Base-by-base conservation (phyloP, 805 yeast genomes). In the Nakazawaea ernobii region DNA sequence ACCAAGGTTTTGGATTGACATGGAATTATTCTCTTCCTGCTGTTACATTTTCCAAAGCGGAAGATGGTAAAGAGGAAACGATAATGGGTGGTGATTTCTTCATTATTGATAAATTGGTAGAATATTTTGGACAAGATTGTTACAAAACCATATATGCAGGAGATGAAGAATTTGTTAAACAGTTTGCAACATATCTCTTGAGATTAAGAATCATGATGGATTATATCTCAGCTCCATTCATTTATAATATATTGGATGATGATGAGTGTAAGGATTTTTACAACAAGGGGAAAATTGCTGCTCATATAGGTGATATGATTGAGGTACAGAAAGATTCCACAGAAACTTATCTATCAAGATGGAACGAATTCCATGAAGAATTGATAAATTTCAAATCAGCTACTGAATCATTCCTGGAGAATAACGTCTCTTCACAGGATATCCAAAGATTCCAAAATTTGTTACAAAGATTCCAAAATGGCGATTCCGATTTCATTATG, bases 1-100 rank as follows among this genome's bases (percentile, higher is more conserved):
- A 44, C 13, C 37, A 32, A 26, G 39, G 39, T 30, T 8, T 32
- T n/a, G 4, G 6, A 8, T 7, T 10, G 17, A 8, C 4, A 8
- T 10, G 8, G 1, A 8, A 9, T 11, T 44, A 39, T n/a, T 38
- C 43, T 10, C n/a, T 44, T n/a, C 48, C 43, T 8, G 27, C 20
- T 2, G 32, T 43, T 2, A 43, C 29, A 20, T 37, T 43, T 36
- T 29, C 27, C 28, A 20, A 9, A 9, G 30, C 6, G 6, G 14
- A 13, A 7, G 24, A 29, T 3, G 43, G 20, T 9, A 32, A 32
- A 4, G 39, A 33, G 5, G 45, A 33, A 26, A 7, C 39, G 9
- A 20, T 42, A 3, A 32, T 42, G 45, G 45, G 45, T 17, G 39
- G 45, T 8, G 32, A 26, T n/a, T 42, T n/a, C 35, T 8, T 7